Conservation (phyloP, 805 yeast species). For the Wickerhamiella kurtzmanii region DNA sequence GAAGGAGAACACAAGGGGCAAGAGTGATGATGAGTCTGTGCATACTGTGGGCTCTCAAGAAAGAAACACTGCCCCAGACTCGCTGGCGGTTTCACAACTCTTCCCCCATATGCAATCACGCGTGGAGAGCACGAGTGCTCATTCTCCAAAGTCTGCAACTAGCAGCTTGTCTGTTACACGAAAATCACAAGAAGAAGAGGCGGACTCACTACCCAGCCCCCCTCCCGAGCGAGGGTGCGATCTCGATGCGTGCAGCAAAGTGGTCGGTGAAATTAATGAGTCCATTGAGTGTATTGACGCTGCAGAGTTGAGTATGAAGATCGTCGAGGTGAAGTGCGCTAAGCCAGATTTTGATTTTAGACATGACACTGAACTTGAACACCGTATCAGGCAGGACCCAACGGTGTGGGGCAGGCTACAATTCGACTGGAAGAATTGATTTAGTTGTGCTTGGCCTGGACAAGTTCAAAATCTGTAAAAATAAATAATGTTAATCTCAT, state of each 20-base stretch:
- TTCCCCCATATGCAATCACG: neutral
- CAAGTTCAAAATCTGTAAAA: neutral
- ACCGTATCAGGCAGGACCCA: neutral
- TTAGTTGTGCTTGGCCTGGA: no score
- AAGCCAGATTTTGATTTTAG: neutral
- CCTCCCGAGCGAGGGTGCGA: constrained; percentile 1
- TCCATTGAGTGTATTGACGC: neutral
- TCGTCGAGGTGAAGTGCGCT: neutral
- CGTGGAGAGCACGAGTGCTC: neutral
- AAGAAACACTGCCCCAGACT: neutral
- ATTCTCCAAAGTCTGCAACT: neutral
- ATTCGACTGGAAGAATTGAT: constrained; percentile 1
- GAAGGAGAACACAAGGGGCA: neutral
- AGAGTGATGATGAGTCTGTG: neutral
- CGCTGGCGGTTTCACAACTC: neutral
- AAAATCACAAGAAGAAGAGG: neutral
- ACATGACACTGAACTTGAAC: neutral
- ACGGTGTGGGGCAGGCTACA: neutral
- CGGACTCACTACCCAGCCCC: constrained; percentile 1
- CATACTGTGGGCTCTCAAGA: no score
- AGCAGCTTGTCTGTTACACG: neutral
- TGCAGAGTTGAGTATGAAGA: neutral
- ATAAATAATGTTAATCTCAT: neutral
- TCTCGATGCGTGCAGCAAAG: neutral
- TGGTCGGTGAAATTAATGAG: neutral